These are phyloP conservation scores for Mortierella sp. DNA, from an alignment of 371 early-diverging fungal genomes.

Conservation along the genomic window DNA sequence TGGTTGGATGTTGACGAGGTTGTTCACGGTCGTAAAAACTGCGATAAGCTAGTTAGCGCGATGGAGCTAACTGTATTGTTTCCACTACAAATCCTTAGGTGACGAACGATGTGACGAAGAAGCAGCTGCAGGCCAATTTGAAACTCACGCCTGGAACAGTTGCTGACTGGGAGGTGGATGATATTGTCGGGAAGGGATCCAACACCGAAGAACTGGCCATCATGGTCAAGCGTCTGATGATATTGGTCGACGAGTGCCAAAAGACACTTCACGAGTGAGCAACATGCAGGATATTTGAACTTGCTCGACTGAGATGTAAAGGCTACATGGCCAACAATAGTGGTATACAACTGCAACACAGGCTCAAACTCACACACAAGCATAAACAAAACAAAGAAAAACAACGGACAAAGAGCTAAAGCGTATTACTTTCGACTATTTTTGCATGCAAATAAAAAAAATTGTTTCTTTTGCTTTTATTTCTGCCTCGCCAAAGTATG, in stretches of 20 bases:
- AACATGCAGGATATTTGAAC: not conserved
- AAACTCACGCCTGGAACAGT: slow-evolving; percentile 31
- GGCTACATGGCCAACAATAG: not conserved
- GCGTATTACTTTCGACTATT: too few relatives aligned
- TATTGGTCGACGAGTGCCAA: slow-evolving; percentile 28
- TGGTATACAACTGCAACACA: not conserved
- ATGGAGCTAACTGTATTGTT: not conserved
- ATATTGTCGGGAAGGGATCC: slow-evolving; percentile 28
- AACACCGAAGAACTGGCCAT: slow-evolving; percentile 18
- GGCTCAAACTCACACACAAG: not conserved
- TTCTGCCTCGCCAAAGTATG: not conserved
- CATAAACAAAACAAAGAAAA: not conserved
- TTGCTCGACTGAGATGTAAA: not conserved
- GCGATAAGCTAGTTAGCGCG: not conserved
- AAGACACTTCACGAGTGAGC: slow-evolving; percentile 7
- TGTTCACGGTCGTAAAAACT: not conserved
- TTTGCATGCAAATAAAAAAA: too few relatives aligned
- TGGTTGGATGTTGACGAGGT: not conserved
- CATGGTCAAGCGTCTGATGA: slow-evolving; percentile 31
- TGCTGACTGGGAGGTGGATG: slow-evolving; percentile 38
- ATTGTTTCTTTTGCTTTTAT: too few relatives aligned
- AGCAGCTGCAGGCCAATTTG: slow-evolving; percentile 22
- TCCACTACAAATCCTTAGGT: slow-evolving; percentile 8
- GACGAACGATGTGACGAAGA: slow-evolving; percentile 15
- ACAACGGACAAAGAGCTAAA: too few relatives aligned